These are phyloP conservation scores for Diplodia seriata DNA, from an alignment of 2,329 filamentous ascomycete species.

Conservation along the genomic window DNA sequence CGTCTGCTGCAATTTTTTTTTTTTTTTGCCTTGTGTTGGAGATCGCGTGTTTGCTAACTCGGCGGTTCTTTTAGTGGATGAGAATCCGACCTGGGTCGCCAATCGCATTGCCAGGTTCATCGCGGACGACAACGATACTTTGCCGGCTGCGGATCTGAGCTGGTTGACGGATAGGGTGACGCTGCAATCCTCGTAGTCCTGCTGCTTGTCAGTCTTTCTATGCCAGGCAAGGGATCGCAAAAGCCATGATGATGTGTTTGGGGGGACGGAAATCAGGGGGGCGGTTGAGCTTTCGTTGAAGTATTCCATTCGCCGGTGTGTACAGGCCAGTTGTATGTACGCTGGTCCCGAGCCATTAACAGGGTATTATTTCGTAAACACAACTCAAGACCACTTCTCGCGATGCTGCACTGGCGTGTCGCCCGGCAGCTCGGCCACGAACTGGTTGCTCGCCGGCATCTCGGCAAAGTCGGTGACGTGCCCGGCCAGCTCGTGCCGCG, in stretches of 20 bases:
- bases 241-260: too few species aligned
- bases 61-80: constrained; percentile 32
- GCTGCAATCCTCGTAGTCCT: constrained; percentile 1
- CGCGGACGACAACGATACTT: constrained; percentile 30
- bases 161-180: constrained; percentile 36
- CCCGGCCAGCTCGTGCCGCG: background rate
- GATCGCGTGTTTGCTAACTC: too few species aligned
- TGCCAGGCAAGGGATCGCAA: background rate
- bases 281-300: background rate
- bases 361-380: background rate
- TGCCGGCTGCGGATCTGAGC: constrained; percentile 35
- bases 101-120: constrained; percentile 37
- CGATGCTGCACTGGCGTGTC: background rate
- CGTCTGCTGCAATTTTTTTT: background rate
- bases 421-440: constrained; percentile 1
- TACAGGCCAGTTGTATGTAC: background rate
- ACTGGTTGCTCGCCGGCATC: constrained; percentile 19
- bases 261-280: background rate
- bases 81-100: constrained; percentile 38
- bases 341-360: background rate
- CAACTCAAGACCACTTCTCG: constrained; percentile 4
- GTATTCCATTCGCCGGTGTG: background rate
- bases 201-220: background rate
- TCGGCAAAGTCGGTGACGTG: constrained; percentile 19
- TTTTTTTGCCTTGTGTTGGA: background rate